phyloP scores from a whole-genome alignment of 805 yeast genomes.

The Myxozyma kluyveri region DNA sequence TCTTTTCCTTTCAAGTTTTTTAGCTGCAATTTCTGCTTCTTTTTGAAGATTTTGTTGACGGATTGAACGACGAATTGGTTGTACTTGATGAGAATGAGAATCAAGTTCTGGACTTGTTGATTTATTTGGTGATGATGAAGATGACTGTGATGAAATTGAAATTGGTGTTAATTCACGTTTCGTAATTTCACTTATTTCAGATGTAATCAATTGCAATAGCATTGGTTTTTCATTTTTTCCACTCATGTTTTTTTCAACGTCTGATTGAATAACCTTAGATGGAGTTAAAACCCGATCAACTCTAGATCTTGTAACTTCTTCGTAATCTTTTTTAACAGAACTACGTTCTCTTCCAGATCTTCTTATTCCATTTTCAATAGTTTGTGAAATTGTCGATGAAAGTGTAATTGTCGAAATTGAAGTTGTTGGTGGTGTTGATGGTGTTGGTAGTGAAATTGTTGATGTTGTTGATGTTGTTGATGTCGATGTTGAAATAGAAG shows the following conservation, averaged over 20 bases:
- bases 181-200: background rate
- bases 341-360: slow-evolving; percentile 8
- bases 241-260: background rate
- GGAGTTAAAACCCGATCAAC: background rate
- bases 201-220: no score
- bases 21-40: background rate
- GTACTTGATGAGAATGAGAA: background rate
- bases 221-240: background rate
- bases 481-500: background rate
- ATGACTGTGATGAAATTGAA: background rate
- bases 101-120: background rate
- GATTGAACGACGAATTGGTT: background rate
- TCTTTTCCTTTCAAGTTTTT: background rate
- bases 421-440: background rate
- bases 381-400: background rate
- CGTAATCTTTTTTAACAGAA: slow-evolving; percentile 9
- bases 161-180: background rate
- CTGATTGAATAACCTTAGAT: background rate
- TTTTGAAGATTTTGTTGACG: background rate
- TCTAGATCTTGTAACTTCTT: slow-evolving; percentile 1
- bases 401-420: background rate
- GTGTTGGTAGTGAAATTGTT: background rate
- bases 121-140: background rate
- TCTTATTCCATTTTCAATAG: slow-evolving; percentile 2
- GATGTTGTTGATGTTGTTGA: background rate